Evolutionary conservation across 2,329 filamentous ascomycete genomes (phyloP), one percentile per base, ranked within the genome.

Genomic region (Cladosporium sp.): DNA sequence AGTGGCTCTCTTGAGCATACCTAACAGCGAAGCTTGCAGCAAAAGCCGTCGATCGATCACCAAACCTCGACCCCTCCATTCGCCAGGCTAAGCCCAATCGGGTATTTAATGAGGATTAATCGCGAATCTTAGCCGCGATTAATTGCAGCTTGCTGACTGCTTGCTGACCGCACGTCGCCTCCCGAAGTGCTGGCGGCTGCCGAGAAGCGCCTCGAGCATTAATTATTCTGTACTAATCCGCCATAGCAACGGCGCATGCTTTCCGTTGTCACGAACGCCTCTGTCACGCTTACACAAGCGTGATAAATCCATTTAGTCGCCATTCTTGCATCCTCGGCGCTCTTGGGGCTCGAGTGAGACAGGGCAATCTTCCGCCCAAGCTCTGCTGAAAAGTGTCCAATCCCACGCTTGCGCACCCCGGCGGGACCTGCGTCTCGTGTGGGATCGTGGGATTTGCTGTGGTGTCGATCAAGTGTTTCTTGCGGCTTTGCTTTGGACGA

Each of bases 281-380:
- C 51, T 49, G 59, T 34, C 52, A 59, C 58, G 60, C 60, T 66
- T 58, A n/a, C 12, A 30, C 41, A 64, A 64, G 54, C 54, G 30
- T 64, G 54, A 66, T 51, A 38, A 66, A 66, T 66, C 52, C 28
- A 30, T n/a, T 30, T 30, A 28, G 24, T 28, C 24, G 49, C 49
- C 49, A 54, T 47, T 47, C n/a, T 47, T 47, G 41, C 41, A 21
- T 12, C 41, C 41, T 47, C 41, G 41, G 41, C 41, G 41, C 8
- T 47, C 41, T 47, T 47, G 41, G 41, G n/a, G 41, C 41, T 47
- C 21, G n/a, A 12, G 41, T 47, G n/a, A 47, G 41, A 47, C 41
- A 47, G n/a, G n/a, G n/a, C n/a, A 47, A 24, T 21, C n/a, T 18
- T 47, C 2, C n/a, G 41, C 41, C 41, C n/a, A n/a, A 11, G 41